Evolutionary conservation across 2,329 filamentous ascomycete species (phyloP).

Genomic region (Ophiocordyceps australis): DNA sequence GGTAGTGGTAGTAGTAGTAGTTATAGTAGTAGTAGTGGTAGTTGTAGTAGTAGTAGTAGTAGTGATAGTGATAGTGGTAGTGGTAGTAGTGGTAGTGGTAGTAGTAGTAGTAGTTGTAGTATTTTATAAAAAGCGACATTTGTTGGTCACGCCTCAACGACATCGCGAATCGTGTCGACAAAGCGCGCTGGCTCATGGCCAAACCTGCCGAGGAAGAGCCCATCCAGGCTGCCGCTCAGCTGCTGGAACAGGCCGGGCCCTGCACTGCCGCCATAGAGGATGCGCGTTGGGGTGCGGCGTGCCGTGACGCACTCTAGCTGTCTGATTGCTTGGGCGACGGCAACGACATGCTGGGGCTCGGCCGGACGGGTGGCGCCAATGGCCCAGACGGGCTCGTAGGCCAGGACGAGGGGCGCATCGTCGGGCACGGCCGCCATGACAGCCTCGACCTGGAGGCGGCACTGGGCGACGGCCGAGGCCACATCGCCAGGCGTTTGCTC

Average conservation of each 20-base stretch:
- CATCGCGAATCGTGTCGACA: constrained; percentile 52
- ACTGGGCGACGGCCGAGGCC: constrained; percentile 44
- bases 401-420: constrained; percentile 53
- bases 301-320: constrained; percentile 27
- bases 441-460: constrained; percentile 43
- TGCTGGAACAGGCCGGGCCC: constrained; percentile 58
- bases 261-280: constrained; percentile 71
- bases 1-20: too few species aligned
- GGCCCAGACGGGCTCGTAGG: constrained; percentile 82
- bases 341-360: constrained; percentile 51
- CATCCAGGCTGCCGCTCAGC: constrained; percentile 54
- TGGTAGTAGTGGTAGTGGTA: too few species aligned
- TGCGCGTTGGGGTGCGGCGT: constrained; percentile 40
- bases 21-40: too few species aligned
- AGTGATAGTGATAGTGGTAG: too few species aligned
- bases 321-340: constrained; percentile 48
- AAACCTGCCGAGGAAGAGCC: constrained; percentile 66
- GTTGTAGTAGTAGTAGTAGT: too few species aligned
- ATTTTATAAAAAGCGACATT: too few species aligned
- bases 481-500: constrained; percentile 39
- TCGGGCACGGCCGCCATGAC: constrained; percentile 42
- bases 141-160: constrained; percentile 32
- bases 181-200: constrained; percentile 61
- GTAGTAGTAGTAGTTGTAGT: too few species aligned
- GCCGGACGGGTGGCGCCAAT: constrained; percentile 63